Evolutionary conservation across 768 basidiomycete species (phyloP), one percentile per base, ranked within the genome.

Genomic region (Suillus weaverae): DNA sequence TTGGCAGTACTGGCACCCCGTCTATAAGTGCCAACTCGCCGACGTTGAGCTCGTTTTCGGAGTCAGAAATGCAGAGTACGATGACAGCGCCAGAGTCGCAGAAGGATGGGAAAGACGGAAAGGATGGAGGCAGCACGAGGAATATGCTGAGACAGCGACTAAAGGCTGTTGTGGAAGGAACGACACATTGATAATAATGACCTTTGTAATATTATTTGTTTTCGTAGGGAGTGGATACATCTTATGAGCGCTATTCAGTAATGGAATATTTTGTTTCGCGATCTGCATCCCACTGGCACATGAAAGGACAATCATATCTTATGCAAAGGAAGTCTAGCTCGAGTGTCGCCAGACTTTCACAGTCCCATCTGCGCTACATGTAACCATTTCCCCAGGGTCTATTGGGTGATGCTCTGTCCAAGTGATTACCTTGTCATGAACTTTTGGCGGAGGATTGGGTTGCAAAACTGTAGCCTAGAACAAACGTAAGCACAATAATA

Each of bases 391-490:
- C 20, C 86, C 86, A 7, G 86, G 82, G 62, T 94, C 90, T 26
- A 81, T 84, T 9, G 94, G 95, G 77, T 96, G 92, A 69, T 94
- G 87, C 77, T 96, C 94, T 2, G 92, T 88, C 94, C 95, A 97
- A 13, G 92, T 93, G 59, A 97, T 88, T 35, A 92, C 84, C 74
- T 92, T 94, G 46, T 88, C 81, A 73, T 98, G 97, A 1, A 85
- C 86, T 71, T 88, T 86, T 33, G 86, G 88, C 10, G 92, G 92
- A 48, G 91, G 90, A 65, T 87, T 88, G 33, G 89, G 89, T 62
- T 85, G 81, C 18, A 94, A 70, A 18, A 87, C 79, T 63, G 86
- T 87, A 10, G 86, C 93, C 95, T 96, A 68, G 30, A 26, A 35
- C 11, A 11, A 65, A 61, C 51, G 59, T 55, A 51, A 51, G 32